Evolutionary conservation across 371 early-diverging fungal species (phyloP), one percentile per base, ranked within the genome.

Genomic region (Actinomortierella wolfii): DNA sequence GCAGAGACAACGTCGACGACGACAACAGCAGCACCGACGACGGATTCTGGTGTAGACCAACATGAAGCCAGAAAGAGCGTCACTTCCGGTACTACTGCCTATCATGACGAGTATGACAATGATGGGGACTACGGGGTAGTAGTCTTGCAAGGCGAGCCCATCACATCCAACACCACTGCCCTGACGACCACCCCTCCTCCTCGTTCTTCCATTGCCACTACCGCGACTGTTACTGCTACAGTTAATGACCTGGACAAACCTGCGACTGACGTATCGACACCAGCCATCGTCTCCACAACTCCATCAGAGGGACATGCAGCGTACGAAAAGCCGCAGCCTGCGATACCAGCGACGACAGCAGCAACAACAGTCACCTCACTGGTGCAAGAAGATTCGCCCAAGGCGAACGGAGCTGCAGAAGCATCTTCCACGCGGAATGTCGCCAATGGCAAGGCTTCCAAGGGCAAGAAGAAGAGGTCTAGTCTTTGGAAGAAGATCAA

Each of bases 401-500:
- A 20, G 13, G 44, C 44, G n/a, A 24, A 20, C 8, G 21, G 9
- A 8, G 20, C 21, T 3, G 47, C 21, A 21, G 47, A 20, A 3
- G 21, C 2, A 2, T 24, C 18, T 2, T 21, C 15, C 2, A 9
- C 18, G 17, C 18, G 24, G 20, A 24, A 21, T 11, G 47, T 9
- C 2, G 2, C 11, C 2, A 15, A 5, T 1, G 42, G 24, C 17
- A 57, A 47, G 39, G 45, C 46, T 2, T 51, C 42, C 24, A 68
- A 68, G 62, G 6, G 15, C 20, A 61, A 57, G 56, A 67, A 49
- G 59, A 57, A 62, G n/a, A 63, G 54, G 48, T 63, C 63, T 6
- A 28, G 26, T 25, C 14, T 68, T 45, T 68, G 69, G 69, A 68
- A 63, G 41, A 68, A 68, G 63, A 39, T 68, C 45, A 68, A 68